These are phyloP conservation scores for Psilocybe tampanensis DNA, from an alignment of 768 basidiomycete species.

Conservation along the genomic window DNA sequence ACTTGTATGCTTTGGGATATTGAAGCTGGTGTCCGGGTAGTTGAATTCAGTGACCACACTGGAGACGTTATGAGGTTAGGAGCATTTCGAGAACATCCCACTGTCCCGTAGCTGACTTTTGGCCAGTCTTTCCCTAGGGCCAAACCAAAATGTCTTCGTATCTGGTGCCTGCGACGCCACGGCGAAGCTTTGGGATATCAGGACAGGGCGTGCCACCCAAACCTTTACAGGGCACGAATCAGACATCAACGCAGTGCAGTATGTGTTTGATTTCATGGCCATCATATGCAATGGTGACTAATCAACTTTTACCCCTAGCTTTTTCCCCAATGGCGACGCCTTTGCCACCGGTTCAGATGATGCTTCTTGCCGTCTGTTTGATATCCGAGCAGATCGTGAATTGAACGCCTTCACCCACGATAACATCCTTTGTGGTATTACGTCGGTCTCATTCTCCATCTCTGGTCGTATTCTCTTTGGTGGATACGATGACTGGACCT, in stretches of 20 bases:
- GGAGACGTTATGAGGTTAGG: constrained; percentile 99
- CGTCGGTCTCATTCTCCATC: constrained; percentile 97
- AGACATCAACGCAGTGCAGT: constrained; percentile 99
- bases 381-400: constrained; percentile 97
- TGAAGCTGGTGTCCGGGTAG: constrained; percentile 95
- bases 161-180: constrained; percentile 99
- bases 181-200: constrained; percentile 98
- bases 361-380: constrained; percentile 96
- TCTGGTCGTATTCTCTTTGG: constrained; percentile 97
- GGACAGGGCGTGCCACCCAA: constrained; percentile 95
- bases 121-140: constrained; percentile 86
- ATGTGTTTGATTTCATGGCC: constrained; percentile 36
- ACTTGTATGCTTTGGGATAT: constrained; percentile 99
- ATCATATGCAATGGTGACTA: constrained; percentile 6
- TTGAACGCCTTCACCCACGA: constrained; percentile 97
- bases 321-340: constrained; percentile 99
- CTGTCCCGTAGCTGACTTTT: constrained; percentile 18
- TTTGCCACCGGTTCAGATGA: constrained; percentile 99
- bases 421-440: constrained; percentile 98
- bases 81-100: constrained; percentile 1
- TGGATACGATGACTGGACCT: constrained; percentile 99
- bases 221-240: constrained; percentile 99
- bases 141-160: constrained; percentile 94
- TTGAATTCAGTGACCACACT: constrained; percentile 99
- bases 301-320: constrained; percentile 51